Evolutionary conservation across 2,329 filamentous ascomycete species (phyloP).

Genomic region (Monascus ruber): DNA sequence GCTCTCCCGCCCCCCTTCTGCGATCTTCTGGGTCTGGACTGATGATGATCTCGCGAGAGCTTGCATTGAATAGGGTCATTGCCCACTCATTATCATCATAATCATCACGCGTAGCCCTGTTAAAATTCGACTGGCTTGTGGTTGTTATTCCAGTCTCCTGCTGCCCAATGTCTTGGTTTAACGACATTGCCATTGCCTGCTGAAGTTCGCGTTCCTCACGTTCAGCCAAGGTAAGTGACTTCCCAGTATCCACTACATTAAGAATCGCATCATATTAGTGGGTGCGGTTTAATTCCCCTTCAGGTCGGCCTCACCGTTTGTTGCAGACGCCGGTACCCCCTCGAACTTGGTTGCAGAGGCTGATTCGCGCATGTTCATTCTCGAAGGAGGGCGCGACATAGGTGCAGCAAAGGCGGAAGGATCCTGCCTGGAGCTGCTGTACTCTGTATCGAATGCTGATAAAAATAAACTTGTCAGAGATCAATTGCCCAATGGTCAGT

Average conservation of each 20-base stretch:
- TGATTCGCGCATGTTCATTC: constrained; percentile 23
- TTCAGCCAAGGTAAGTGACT: constrained; percentile 29
- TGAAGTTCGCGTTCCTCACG: constrained; percentile 35
- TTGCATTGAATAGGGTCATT: constrained; percentile 39
- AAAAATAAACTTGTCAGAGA: constrained; percentile 1
- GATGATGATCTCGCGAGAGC: constrained; percentile 42
- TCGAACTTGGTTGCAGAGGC: constrained; percentile 10
- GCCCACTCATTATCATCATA: constrained; percentile 48
- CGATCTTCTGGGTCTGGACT: constrained; percentile 42
- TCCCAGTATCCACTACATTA: constrained; percentile 11
- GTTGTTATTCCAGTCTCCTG: constrained; percentile 47
- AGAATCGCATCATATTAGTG: constrained; percentile 8
- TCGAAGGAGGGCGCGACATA: constrained; percentile 38
- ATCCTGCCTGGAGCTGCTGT: constrained; percentile 22
- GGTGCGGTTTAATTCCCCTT: not conserved
- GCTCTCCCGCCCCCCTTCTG: constrained; percentile 37
- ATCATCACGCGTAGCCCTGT: constrained; percentile 42
- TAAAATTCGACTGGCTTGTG: constrained; percentile 34
- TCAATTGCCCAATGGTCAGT: not conserved
- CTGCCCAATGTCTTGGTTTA: constrained; percentile 28
- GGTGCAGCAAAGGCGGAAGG: constrained; percentile 23
- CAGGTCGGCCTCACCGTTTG: constrained; percentile 14
- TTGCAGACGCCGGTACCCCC: constrained; percentile 15
- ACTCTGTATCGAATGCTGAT: constrained; percentile 28
- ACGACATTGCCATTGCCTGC: constrained; percentile 36